Evolutionary conservation across 805 yeast genomes (phyloP).

Genomic region (Saccharomyces jurei): DNA sequence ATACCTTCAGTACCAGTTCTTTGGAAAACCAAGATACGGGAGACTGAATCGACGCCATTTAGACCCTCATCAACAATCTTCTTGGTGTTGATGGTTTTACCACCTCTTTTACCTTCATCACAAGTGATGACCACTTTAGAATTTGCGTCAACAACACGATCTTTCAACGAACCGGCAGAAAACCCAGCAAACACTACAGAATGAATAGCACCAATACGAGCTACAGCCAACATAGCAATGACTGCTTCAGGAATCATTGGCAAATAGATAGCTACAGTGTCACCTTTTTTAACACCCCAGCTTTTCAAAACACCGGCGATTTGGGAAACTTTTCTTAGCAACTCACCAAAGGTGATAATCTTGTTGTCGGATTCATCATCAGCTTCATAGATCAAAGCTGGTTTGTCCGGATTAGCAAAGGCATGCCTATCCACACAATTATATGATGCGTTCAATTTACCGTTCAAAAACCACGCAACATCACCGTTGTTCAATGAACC

Average conservation of each 20-base stretch:
- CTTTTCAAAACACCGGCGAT: slow-evolving; percentile 76
- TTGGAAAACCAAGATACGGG: slow-evolving; percentile 77
- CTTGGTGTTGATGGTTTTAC: slow-evolving; percentile 80
- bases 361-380: slow-evolving; percentile 75
- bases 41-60: slow-evolving; percentile 59
- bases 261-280: slow-evolving; percentile 89
- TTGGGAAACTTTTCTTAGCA: slow-evolving; percentile 74
- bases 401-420: slow-evolving; percentile 71
- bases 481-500: slow-evolving; percentile 72
- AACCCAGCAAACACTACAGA: slow-evolving; percentile 96
- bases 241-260: slow-evolving; percentile 98
- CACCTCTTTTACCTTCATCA: slow-evolving; percentile 90
- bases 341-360: slow-evolving; percentile 75
- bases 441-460: slow-evolving; percentile 86
- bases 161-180: slow-evolving; percentile 81
- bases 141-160: slow-evolving; percentile 79
- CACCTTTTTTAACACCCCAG: slow-evolving; percentile 90
- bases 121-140: slow-evolving; percentile 80
- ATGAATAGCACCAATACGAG: slow-evolving; percentile 91
- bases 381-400: slow-evolving; percentile 85
- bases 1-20: slow-evolving; percentile 75
- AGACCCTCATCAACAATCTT: slow-evolving; percentile 93
- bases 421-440: slow-evolving; percentile 97
- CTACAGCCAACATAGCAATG: slow-evolving; percentile 87
- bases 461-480: slow-evolving; percentile 89